Evolutionary conservation across 2,329 filamentous ascomycete species (phyloP).

Genomic region (Lecanosticta acicola): DNA sequence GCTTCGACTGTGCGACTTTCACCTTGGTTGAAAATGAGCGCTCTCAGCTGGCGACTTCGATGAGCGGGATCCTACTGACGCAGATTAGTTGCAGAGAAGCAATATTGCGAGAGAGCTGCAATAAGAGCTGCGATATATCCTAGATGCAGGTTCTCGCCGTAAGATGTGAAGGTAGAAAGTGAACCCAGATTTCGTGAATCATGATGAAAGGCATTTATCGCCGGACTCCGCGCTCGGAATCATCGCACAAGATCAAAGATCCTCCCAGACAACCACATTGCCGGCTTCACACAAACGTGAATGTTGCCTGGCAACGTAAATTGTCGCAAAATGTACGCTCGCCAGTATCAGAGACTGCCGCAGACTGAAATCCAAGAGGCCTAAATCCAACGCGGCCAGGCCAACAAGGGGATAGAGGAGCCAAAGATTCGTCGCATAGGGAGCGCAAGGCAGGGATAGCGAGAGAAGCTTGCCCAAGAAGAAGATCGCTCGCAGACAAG

Average conservation of each 20-base stretch:
- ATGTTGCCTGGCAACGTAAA: conserved; percentile 33
- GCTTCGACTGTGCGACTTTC: no score
- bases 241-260: conserved; percentile 3
- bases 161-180: no score
- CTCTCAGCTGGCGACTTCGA: no score
- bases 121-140: no score
- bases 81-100: no score
- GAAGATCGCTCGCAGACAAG: conserved; percentile 49
- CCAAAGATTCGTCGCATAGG: conserved; percentile 60
- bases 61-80: no score
- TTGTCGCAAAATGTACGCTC: conserved; percentile 43
- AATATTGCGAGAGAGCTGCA: no score
- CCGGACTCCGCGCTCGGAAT: not conserved
- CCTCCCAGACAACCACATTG: conserved; percentile 18
- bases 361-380: conserved; percentile 33
- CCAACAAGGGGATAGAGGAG: conserved; percentile 62
- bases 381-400: conserved; percentile 61
- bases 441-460: conserved; percentile 64
- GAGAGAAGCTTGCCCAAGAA: conserved; percentile 66
- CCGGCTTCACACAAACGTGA: conserved; percentile 15
- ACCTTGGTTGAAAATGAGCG: no score
- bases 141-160: no score
- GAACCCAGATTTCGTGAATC: no score
- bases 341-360: conserved; percentile 40
- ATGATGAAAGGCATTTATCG: no score